Evolutionary conservation across 371 early-diverging fungal genomes (phyloP).

Genomic region (Coemansia sp.): DNA sequence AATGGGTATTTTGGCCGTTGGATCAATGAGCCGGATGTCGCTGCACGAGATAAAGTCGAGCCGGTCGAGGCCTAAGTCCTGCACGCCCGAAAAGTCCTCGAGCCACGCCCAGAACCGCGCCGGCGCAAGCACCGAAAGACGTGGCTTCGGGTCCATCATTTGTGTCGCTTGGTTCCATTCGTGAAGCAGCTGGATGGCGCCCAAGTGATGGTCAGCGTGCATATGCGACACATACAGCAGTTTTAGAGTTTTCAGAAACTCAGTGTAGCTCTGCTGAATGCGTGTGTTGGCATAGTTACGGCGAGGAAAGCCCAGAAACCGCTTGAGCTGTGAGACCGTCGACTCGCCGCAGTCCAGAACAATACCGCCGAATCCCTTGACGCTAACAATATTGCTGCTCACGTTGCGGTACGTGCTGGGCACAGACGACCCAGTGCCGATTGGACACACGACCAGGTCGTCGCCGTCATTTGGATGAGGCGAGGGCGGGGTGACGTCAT

Average conservation of each 20-base stretch:
- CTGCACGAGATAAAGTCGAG: slow-evolving; percentile 49
- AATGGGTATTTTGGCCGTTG: background rate
- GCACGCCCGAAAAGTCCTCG: slow-evolving; percentile 55
- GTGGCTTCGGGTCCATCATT: slow-evolving; percentile 2
- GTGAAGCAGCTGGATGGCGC: slow-evolving; percentile 72
- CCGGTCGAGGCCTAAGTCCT: slow-evolving; percentile 57
- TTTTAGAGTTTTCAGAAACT: slow-evolving; percentile 56
- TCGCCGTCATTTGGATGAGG: background rate
- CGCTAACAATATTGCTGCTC: slow-evolving; percentile 74
- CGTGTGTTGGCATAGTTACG: slow-evolving; percentile 35
- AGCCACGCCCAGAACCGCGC: slow-evolving; percentile 57
- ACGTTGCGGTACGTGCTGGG: slow-evolving; percentile 98
- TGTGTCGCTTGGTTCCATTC: slow-evolving; percentile 61
- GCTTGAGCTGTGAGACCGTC: slow-evolving; percentile 88
- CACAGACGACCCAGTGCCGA: slow-evolving; percentile 96
- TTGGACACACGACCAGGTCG: slow-evolving; percentile 58
- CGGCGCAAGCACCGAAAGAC: slow-evolving; percentile 58
- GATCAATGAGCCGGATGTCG: slow-evolving; percentile 12
- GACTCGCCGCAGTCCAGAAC: slow-evolving; percentile 98
- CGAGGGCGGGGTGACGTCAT: background rate
- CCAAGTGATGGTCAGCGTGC: slow-evolving; percentile 99
- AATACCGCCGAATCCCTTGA: slow-evolving; percentile 63
- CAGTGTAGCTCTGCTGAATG: slow-evolving; percentile 26
- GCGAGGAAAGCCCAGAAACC: slow-evolving; percentile 67
- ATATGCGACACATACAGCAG: slow-evolving; percentile 90